Evolutionary conservation across 768 basidiomycete species (phyloP), one percentile per base, ranked within the genome.

Genomic region (Leccinum uliginosum): DNA sequence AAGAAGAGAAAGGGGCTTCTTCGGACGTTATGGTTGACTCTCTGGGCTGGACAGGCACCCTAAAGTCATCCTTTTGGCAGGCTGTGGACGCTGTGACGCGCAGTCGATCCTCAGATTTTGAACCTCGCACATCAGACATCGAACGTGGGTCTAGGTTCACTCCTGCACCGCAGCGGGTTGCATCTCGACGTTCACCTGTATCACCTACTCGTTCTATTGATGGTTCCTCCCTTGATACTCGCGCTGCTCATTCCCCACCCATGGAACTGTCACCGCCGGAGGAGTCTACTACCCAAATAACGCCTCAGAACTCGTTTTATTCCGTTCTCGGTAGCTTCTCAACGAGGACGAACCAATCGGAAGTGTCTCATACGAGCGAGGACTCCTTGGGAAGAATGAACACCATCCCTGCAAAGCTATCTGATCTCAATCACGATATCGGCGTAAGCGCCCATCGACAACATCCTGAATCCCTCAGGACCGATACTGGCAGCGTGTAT

Each of bases 51-150:
- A 74, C 75, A 10, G 61, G 70, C 17, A 72, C 75, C 23, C 50
- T 82, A 61, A 75, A 67, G 56, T 75, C 76, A 17, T 78, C 78
- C 34, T 65, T 83, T 11, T 74, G 78, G 51, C 74, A 75, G 53
- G 80, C 79, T 6, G 76, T 83, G 61, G 80, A 78, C 61, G 72
- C 77, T 2, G 78, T 83, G 50, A 76, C 79, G 40, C 72, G 77
- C n/a, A 76, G 67, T 59, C 61, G 80, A 26, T 61, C 73, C n/a
- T 34, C 57, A 19, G 67, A 55, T 19, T 8, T 26, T 43, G 57
- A 51, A 23, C 23, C 45, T 10, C 30, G 29, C n/a, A 21, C 9
- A 27, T 21, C 8, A 12, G 53, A 54, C 30, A 2, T 15, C 4
- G 54, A 50, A 8, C 30, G 34, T 32, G 60, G 62, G 21, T 67